These are phyloP conservation scores for Aspergillus saccharolyticus DNA, from an alignment of 495 filamentous ascomycete genomes.

Conservation along the genomic window DNA sequence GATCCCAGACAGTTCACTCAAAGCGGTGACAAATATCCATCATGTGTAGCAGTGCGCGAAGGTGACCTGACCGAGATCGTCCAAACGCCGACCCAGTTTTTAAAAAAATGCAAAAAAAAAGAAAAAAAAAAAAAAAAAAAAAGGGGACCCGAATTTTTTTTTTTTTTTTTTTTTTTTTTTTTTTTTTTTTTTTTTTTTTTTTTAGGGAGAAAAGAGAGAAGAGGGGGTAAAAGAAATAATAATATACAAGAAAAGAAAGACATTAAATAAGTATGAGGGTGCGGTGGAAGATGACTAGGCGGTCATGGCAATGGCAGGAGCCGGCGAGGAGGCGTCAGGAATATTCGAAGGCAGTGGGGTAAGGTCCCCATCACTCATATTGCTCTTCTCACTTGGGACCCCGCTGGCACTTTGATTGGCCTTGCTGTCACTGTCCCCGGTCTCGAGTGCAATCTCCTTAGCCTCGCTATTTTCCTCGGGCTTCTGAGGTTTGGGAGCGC, in stretches of 20 bases:
- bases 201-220: not conserved
- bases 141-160: too few species aligned
- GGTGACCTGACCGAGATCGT: not conserved
- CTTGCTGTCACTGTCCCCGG: conserved; percentile 70
- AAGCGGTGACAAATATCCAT: not conserved
- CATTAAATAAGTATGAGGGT: not conserved
- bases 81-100: conserved; percentile 12
- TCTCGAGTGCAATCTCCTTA: conserved; percentile 36
- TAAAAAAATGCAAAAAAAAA: too few species aligned
- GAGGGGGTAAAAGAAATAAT: conserved; percentile 1
- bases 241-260: conserved; percentile 21
- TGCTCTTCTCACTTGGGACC: conserved; percentile 65
- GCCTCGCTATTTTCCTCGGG: conserved; percentile 37
- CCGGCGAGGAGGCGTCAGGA: conserved; percentile 43
- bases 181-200: too few species aligned
- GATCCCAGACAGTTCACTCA: too few species aligned
- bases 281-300: conserved; percentile 20
- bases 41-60: not conserved
- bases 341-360: conserved; percentile 38
- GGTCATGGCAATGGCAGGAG: conserved; percentile 41
- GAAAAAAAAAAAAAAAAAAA: conserved; percentile 1
- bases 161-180: too few species aligned
- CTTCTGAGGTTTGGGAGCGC: conserved; percentile 54
- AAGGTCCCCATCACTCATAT: conserved; percentile 50
- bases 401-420: conserved; percentile 61